Evolutionary conservation across 768 basidiomycete species (phyloP), one percentile per base, ranked within the genome.

Genomic region (Boletus reticulatus): DNA sequence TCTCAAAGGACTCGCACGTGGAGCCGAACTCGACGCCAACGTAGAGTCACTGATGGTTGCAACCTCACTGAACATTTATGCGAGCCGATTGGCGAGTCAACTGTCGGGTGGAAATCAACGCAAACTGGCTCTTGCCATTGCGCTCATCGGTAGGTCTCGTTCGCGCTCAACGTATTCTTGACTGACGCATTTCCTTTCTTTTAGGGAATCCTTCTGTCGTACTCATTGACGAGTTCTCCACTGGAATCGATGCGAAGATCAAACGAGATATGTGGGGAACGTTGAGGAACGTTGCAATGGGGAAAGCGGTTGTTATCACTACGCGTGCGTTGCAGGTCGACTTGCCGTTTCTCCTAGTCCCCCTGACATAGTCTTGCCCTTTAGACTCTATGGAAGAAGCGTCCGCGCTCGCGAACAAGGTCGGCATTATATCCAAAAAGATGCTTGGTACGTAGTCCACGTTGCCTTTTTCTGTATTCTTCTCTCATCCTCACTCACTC

Each of bases 311-410:
- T 9, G 75, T 88, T 34, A 83, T 89, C 50, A 88, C 87, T 1
- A 89, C 87, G 2, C 86, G 86, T 85, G 53, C 52, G 83, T 76
- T 31, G 12, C 27, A 6, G 17, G 19, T 11, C 14, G 49, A 31
- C 9, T 17, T 38, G 4, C 20, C 10, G 0, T 34, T 13, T 20
- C 16, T 5, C 17, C 32, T 36, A 57, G 20, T 13, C 2, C 12
- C 22, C 4, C 24, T 12, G 10, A 24, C 39, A 10, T 10, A 38
- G 34, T 11, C 20, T 34, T 19, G 10, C 19, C 3, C 6, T 56
- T 10, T 49, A 84, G 88, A 90, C 67, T 89, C 87, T 0, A 91
- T 91, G 89, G 89, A 90, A 70, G 89, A 92, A 69, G 89, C 88
- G 2, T 87, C 88, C 16, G 87, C 87, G 7, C 74, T 92, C 2